Percentiles rank a stretch among this genome's conserved stretches.
These are phyloP conservation scores for Paramecium sexaurelia DNA, from an alignment of 73 alveolate species.

Conservation along the genomic window DNA sequence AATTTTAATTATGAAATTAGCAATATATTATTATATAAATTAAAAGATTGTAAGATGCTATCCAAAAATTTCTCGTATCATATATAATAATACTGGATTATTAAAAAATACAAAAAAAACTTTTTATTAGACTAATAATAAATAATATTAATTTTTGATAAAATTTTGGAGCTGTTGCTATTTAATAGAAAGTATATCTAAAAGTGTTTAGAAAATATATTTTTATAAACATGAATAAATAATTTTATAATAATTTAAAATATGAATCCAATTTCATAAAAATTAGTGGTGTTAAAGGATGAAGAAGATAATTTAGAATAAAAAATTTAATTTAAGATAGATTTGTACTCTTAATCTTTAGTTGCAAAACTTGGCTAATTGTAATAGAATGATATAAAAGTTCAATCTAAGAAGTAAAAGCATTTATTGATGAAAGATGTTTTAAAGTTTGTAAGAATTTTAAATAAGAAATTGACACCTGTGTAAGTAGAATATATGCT, in stretches of 20 bases:
- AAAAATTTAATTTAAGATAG: background rate
- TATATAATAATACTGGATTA: no score
- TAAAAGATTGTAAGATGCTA: no score
- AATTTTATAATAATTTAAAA: background rate
- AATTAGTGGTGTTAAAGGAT: constrained; percentile 9
- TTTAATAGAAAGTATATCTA: background rate
- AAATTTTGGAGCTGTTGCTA: no score
- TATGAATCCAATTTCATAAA: constrained; percentile 28
- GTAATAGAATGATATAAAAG: background rate
- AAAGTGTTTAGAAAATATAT: no score
- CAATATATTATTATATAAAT: no score
- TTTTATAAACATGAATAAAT: no score
- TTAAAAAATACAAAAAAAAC: no score
- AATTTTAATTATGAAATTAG: no score
- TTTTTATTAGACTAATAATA: no score
- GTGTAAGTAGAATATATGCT: background rate
- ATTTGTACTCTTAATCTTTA: background rate
- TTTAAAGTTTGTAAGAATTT: background rate
- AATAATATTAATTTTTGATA: no score
- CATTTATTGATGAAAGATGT: background rate
- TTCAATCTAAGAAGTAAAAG: constrained; percentile 7
- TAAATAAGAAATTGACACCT: background rate
- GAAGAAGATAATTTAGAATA: background rate
- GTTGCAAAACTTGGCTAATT: background rate
- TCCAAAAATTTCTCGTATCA: no score